A percentile compares a stretch with the other conserved stretches of the same genome.
Conservation (phyloP, 192 early-diverging fungal genomes). For the Podila verticillata region DNA sequence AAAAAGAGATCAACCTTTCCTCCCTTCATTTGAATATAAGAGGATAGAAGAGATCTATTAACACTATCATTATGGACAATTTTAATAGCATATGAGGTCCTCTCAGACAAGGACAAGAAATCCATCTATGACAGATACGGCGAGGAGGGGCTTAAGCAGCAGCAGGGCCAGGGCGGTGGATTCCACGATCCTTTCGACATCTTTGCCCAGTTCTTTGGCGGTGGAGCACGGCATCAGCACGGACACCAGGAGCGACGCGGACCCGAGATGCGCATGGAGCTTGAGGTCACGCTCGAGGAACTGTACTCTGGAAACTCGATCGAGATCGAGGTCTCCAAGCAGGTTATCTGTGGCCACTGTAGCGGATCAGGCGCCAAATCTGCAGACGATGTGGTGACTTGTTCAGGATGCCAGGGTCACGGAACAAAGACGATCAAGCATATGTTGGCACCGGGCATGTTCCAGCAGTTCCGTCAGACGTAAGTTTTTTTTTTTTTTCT, state of each 20-base stretch:
- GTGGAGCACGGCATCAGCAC: conserved; percentile 43
- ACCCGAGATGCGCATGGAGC: conserved; percentile 76
- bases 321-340: conserved; percentile 94
- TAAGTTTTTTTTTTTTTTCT: conserved; percentile 17
- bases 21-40: neutral
- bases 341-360: conserved; percentile 93
- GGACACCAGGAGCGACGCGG: conserved; percentile 82
- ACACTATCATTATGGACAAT: neutral
- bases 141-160: conserved; percentile 92
- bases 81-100: conserved; percentile 89
- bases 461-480: conserved; percentile 92
- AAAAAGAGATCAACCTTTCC: neutral
- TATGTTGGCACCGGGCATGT: conserved; percentile 91
- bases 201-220: conserved; percentile 91
- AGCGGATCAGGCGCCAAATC: conserved; percentile 90
- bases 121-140: conserved; percentile 93
- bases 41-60: neutral
- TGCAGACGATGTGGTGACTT: conserved; percentile 86
- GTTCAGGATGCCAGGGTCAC: conserved; percentile 79
- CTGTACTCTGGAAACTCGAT: conserved; percentile 86
- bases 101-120: conserved; percentile 92
- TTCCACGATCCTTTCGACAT: conserved; percentile 99
- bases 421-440: conserved; percentile 87
- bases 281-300: conserved; percentile 91
- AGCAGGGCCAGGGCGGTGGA: conserved; percentile 62